Conservation (phyloP, 345 rosid species). For the Noccaea caerulescens region DNA sequence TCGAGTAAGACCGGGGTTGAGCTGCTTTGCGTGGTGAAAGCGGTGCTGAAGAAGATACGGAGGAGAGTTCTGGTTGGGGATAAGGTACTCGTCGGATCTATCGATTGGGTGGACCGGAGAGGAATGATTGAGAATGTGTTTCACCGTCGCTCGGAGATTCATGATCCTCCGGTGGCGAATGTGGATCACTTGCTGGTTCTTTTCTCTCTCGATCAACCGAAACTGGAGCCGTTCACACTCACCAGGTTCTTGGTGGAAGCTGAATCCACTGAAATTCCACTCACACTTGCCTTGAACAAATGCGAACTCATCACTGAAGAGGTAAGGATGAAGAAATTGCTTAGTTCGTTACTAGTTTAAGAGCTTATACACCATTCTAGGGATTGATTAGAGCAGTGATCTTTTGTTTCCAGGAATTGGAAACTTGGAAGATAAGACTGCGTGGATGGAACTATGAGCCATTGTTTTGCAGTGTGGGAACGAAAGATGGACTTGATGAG, state of each 20-base stretch:
- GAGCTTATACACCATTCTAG: neutral
- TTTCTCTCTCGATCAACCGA: constrained; percentile 84
- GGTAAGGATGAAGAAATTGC: constrained; percentile 41
- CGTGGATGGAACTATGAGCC: constrained; percentile 85
- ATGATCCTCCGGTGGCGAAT: constrained; percentile 91
- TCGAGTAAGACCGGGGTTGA: constrained; percentile 54
- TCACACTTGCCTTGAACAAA: constrained; percentile 82
- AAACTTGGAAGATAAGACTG: constrained; percentile 68
- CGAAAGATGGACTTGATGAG: constrained; percentile 64
- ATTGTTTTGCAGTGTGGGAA: constrained; percentile 75
- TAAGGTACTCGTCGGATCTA: constrained; percentile 77
- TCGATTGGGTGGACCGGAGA: constrained; percentile 89
- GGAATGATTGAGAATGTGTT: constrained; percentile 91
- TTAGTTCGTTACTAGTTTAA: neutral
- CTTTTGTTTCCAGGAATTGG: constrained; percentile 54
- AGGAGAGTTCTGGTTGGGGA: constrained; percentile 92
- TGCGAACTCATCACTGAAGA: constrained; percentile 67
- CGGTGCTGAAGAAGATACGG: constrained; percentile 88
- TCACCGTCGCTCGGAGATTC: constrained; percentile 60
- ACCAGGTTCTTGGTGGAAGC: constrained; percentile 91
- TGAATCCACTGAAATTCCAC: constrained; percentile 79
- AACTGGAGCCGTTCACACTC: constrained; percentile 69
- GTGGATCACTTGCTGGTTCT: constrained; percentile 79
- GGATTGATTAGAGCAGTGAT: neutral
- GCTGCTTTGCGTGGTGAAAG: constrained; percentile 88